phyloP scores from a whole-genome alignment of 1,284 basidiomycete species.

The Leucocoprinus gongylophorus region DNA sequence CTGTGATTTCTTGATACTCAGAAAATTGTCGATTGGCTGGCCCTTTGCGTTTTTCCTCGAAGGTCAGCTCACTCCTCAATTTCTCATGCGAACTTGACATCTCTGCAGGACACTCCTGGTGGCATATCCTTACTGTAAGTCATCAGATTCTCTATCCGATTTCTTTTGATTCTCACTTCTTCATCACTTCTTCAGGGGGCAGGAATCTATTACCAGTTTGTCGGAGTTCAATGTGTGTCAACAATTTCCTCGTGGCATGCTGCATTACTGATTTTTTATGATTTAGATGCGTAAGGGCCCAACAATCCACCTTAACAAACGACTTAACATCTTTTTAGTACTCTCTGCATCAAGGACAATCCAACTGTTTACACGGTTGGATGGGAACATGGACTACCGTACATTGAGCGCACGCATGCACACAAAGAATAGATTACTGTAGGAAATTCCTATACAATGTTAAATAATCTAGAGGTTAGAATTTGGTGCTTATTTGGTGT shows the following conservation, averaged over 20 bases:
- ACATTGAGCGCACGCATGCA: constrained; percentile 27
- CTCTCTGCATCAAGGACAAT: constrained; percentile 54
- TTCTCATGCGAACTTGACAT: not conserved
- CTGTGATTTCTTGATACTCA: constrained; percentile 45
- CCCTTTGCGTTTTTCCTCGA: constrained; percentile 59
- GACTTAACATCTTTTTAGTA: constrained; percentile 27
- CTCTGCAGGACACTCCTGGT: constrained; percentile 57
- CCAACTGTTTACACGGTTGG: constrained; percentile 41
- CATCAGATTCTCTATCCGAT: not conserved
- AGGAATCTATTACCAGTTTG: constrained; percentile 55
- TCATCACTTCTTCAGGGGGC: constrained; percentile 36
- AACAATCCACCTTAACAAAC: not conserved
- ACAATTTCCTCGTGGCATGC: constrained; percentile 1
- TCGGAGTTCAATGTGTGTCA: constrained; percentile 52
- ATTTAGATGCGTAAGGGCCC: constrained; percentile 7
- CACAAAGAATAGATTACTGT: constrained; percentile 13
- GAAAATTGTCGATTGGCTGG: constrained; percentile 54
- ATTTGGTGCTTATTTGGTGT: too few species aligned
- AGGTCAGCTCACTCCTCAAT: constrained; percentile 31
- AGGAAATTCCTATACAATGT: constrained; percentile 1
- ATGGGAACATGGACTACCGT: constrained; percentile 39
- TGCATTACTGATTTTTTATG: not conserved
- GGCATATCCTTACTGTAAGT: constrained; percentile 59
- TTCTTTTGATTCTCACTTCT: not conserved
- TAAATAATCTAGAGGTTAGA: not conserved